phyloP scores from a whole-genome alignment of 306 rosid genomes.

The Casuarina cunninghamiana region DNA sequence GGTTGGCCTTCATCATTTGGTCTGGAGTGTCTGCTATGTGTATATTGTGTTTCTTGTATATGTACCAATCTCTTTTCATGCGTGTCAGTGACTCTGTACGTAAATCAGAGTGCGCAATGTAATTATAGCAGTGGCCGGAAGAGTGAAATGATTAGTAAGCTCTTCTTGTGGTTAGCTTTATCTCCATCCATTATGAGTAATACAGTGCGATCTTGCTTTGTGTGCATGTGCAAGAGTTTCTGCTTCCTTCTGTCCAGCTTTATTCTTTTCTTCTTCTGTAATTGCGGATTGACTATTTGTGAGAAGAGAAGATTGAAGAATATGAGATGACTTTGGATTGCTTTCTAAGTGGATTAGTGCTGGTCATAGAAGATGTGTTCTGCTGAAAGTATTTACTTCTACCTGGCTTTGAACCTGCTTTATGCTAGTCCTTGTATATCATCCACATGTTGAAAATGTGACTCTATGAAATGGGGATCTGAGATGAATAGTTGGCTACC shows the following conservation, averaged over 20 bases:
- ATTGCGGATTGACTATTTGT: not conserved
- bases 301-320: not conserved
- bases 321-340: not conserved
- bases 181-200: not conserved
- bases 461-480: not conserved
- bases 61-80: not conserved
- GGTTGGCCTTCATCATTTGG: constrained; percentile 8
- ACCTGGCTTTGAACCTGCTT: not conserved
- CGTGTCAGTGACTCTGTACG: not conserved
- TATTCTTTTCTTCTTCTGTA: not conserved
- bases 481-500: not conserved
- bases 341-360: not conserved
- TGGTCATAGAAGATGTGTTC: not conserved
- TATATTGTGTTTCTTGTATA: not conserved
- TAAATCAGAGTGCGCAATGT: not conserved
- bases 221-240: not conserved
- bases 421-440: not conserved
- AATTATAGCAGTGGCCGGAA: not conserved
- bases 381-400: not conserved
- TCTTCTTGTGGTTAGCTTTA: not conserved
- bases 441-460: not conserved
- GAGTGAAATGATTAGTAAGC: not conserved
- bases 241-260: not conserved
- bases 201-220: not conserved
- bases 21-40: not conserved